Percentiles rank a stretch among this genome's conserved stretches.
Conservation (phyloP, 306 rosid species). For the Citrullus colocynthis region DNA sequence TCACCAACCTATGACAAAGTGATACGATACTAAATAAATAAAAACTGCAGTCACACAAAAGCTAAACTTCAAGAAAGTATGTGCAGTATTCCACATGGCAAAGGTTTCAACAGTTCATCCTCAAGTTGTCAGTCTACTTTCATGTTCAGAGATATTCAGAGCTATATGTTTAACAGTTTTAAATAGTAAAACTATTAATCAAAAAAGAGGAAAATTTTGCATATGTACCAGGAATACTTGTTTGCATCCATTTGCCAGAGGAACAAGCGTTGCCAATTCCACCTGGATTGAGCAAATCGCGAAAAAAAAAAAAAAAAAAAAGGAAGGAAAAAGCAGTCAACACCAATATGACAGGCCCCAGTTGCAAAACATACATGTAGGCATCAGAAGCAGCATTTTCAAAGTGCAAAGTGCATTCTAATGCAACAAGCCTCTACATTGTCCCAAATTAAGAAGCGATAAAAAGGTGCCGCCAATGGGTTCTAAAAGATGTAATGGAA, state of each 20-base stretch:
- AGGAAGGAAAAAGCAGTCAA: not conserved
- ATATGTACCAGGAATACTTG: slow-evolving; percentile 76
- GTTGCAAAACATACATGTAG: no score
- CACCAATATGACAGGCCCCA: not conserved
- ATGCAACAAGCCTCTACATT: no score
- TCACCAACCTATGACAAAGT: slow-evolving; percentile 56
- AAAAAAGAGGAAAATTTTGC: not conserved
- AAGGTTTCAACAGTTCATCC: not conserved
- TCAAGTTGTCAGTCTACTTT: not conserved
- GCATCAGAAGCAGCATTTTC: no score
- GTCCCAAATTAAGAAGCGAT: no score
- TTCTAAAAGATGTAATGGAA: not conserved
- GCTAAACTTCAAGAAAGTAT: not conserved
- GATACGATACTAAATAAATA: not conserved
- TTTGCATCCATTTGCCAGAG: slow-evolving; percentile 83
- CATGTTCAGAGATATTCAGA: not conserved
- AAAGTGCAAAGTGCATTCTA: no score
- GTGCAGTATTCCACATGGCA: not conserved
- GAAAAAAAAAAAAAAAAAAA: not conserved
- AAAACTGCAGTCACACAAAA: not conserved
- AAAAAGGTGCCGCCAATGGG: not conserved
- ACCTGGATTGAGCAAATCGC: slow-evolving; percentile 27
- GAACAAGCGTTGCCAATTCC: slow-evolving; percentile 89
- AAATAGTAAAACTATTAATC: not conserved
- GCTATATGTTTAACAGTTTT: not conserved